A percentile compares a stretch with the other conserved stretches of the same genome.
These are phyloP conservation scores for Pouteria campechiana DNA, from an alignment of 179 eudicot species.

Conservation along the genomic window DNA sequence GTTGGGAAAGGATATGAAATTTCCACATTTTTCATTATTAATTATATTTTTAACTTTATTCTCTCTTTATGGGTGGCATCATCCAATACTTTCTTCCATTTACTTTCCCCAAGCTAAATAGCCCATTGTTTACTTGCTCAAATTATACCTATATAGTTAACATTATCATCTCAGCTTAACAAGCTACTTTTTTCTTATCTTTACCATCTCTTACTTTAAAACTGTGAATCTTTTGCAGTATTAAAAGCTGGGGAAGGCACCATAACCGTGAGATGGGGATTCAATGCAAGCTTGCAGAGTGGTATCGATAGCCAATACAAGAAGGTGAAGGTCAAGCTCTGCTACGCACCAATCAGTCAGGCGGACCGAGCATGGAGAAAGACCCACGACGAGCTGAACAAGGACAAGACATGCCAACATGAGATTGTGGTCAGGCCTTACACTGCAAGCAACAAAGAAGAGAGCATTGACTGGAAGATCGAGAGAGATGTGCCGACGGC, in stretches of 20 bases:
- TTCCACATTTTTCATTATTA: too few species aligned
- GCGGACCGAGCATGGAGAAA: conserved; percentile 70
- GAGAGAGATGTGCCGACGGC: conserved; percentile 48
- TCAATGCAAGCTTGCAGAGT: conserved; percentile 14
- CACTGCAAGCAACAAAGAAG: conserved; percentile 13
- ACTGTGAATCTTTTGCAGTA: conserved; percentile 24
- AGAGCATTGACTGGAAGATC: conserved; percentile 26
- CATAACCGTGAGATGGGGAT: conserved; percentile 48
- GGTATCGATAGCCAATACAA: conserved; percentile 37
- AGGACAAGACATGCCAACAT: conserved; percentile 78
- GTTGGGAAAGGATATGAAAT: too few species aligned
- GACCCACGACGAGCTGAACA: conserved; percentile 29
- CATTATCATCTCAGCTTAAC: background rate
- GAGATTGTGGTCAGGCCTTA: conserved; percentile 19
- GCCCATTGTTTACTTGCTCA: too few species aligned
- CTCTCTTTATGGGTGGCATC: too few species aligned
- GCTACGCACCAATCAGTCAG: conserved; percentile 64
- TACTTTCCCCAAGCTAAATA: too few species aligned
- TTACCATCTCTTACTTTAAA: background rate
- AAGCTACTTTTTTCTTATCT: background rate
- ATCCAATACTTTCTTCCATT: too few species aligned
- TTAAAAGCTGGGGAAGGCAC: conserved; percentile 42
- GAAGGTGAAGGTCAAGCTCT: conserved; percentile 45
- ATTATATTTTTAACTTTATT: too few species aligned
- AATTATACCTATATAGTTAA: background rate